A percentile compares a stretch with the other conserved stretches of the same genome.
These are phyloP conservation scores for Penicillium sp. DNA, from an alignment of 2,329 filamentous ascomycete species.

Conservation along the genomic window DNA sequence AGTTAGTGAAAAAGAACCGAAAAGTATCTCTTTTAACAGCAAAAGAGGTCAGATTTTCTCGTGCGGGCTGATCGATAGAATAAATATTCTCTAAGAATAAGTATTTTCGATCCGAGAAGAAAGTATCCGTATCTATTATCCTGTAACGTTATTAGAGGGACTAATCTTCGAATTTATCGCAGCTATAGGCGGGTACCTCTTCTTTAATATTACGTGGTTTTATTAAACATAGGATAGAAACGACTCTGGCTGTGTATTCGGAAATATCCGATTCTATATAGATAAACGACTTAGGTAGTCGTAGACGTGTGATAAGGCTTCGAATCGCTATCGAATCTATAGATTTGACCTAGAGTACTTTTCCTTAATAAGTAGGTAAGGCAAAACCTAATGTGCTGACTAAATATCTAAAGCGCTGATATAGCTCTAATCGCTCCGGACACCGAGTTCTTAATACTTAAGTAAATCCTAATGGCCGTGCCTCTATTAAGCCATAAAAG, in stretches of 20 bases:
- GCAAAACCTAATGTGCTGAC: slow-evolving; percentile 7
- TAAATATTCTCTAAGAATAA: slow-evolving; percentile 18
- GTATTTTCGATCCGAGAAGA: slow-evolving; percentile 13
- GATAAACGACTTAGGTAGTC: slow-evolving; percentile 12
- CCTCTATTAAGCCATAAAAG: slow-evolving; percentile 13
- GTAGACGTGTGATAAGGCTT: slow-evolving; percentile 6
- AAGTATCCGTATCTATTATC: slow-evolving; percentile 10
- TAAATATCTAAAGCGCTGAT: slow-evolving; percentile 1
- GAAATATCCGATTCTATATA: slow-evolving; percentile 4
- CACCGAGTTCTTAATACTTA: not conserved
- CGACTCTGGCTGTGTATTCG: not conserved
- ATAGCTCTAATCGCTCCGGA: slow-evolving; percentile 10
- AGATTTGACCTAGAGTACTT: not conserved
- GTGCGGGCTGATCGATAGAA: not conserved
- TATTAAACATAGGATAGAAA: too few relatives aligned
- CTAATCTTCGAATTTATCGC: not conserved
- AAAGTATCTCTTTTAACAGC: slow-evolving; percentile 10
- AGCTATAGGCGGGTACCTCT: too few relatives aligned
- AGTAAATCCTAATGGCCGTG: slow-evolving; percentile 2
- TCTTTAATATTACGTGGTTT: too few relatives aligned
- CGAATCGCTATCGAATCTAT: slow-evolving; percentile 9
- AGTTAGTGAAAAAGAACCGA: not conserved
- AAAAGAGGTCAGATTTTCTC: slow-evolving; percentile 5
- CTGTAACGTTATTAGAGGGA: slow-evolving; percentile 10
- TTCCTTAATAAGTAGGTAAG: not conserved